A percentile compares a stretch with the other conserved stretches of the same genome.
Evolutionary conservation across 2,329 filamentous ascomycete species (phyloP).

Genomic region (Curvularia hawaiiensis): DNA sequence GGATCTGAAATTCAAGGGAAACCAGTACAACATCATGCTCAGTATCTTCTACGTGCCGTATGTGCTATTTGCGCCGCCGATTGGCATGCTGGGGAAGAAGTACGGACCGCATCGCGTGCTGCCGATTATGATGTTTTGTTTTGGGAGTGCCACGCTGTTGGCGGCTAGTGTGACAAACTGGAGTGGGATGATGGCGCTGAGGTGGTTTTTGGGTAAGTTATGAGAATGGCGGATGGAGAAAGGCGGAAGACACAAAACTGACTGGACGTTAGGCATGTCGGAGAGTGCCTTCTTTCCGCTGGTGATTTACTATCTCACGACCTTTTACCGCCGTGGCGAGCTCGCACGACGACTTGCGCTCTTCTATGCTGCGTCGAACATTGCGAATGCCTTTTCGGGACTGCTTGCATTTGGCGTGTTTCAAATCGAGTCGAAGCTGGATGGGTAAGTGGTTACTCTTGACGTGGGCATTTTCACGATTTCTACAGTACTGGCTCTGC

Average conservation of each 20-base stretch:
- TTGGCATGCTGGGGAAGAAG: conserved; percentile 71
- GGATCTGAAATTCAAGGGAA: conserved; percentile 63
- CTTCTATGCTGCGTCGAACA: conserved; percentile 77
- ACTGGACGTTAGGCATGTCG: conserved; percentile 53
- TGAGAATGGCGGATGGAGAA: rapidly evolving
- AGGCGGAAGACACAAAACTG: conserved; percentile 2
- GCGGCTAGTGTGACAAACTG: conserved; percentile 64
- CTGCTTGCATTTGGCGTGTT: conserved; percentile 66
- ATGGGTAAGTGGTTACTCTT: conserved; percentile 18
- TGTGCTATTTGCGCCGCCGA: conserved; percentile 69
- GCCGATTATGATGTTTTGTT: conserved; percentile 70
- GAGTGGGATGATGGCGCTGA: conserved; percentile 67
- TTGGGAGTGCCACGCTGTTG: conserved; percentile 69
- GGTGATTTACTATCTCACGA: conserved; percentile 65
- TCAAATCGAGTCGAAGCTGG: conserved; percentile 58
- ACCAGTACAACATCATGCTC: conserved; percentile 72
- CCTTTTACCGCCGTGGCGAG: conserved; percentile 73
- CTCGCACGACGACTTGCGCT: conserved; percentile 72
- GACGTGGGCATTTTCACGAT: too few species aligned
- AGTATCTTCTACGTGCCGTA: conserved; percentile 76
- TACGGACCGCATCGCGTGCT: conserved; percentile 68
- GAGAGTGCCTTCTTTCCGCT: conserved; percentile 73
- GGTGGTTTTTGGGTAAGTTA: conserved; percentile 67
- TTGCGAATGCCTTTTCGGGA: conserved; percentile 70
- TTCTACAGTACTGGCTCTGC: too few species aligned